Base-by-base conservation (phyloP, 371 early-diverging fungal species). In the Zychaea mexicana region DNA sequence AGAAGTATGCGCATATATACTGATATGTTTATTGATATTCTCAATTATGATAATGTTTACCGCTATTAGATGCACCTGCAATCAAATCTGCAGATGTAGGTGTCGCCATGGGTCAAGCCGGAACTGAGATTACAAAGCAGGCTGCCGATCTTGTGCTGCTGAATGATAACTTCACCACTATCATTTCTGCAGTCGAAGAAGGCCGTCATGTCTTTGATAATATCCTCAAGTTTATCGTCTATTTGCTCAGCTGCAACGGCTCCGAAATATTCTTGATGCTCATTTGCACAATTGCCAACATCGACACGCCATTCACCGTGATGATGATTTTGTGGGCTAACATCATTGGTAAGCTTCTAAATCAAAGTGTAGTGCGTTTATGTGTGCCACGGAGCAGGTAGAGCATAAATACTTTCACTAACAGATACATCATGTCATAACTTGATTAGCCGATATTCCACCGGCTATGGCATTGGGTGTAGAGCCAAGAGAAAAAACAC, bases 41-140 rank as follows among this genome's bases (percentile, higher is more conserved):
- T 1, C n/a, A 12, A 15, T 17, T 12, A 42, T 42, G n/a, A 42
- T 42, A 33, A 8, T 28, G 27, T 31, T 33, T 33, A 33, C 33
- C 12, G 8, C 33, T 60, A 31, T 52, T 70, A 81, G 98, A 98
- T 81, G 93, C 95, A 0, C 95, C 94, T 27, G 95, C 96, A 30
- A 91, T 98, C 61, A 96, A 95, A 69, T 79, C 86, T 47, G 96
- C 98, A 24, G 89, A 96, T 75, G 90, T 96, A 3, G 97, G 96
- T 69, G 86, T 96, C 47, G 95, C 95, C 7, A 94, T 96, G 96
- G 96, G 94, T 58, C 83, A 91, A 57, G 86, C 85, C 19, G 96
- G 95, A 17, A 91, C 94, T 2, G 94, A 95, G 57, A 91, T 95
- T 53, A 91, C 95, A 27, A 96, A 94, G 68, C 91, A 94, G 61